A percentile compares a stretch with the other conserved stretches of the same genome.
Conservation (phyloP, 176 grass and related monocot species). For the Saccharum officinarum region DNA sequence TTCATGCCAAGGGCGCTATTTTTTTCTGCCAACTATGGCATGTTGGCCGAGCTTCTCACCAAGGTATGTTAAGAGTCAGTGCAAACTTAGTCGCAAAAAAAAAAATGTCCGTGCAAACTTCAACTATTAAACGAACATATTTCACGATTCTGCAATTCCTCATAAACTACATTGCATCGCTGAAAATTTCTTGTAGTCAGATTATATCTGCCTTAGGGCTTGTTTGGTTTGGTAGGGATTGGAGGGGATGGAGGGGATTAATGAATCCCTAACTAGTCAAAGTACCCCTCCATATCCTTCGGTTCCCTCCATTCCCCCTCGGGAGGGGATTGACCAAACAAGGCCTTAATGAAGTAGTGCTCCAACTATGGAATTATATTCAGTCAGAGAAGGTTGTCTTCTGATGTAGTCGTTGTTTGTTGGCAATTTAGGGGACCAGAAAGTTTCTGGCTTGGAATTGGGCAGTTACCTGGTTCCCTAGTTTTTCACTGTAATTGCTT, state of each 20-base stretch:
- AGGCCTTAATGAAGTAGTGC: not conserved
- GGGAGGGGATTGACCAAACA: no score
- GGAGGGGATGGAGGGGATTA: no score
- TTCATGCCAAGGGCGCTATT: conserved; percentile 89
- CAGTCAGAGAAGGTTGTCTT: not conserved
- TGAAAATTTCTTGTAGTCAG: not conserved
- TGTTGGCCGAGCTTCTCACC: conserved; percentile 89
- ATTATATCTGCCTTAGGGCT: not conserved
- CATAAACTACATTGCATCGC: not conserved
- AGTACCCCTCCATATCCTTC: no score
- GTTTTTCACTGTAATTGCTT: not conserved
- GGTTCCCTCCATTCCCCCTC: no score
- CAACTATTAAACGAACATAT: not conserved
- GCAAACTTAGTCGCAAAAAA: not conserved
- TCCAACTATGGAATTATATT: not conserved
- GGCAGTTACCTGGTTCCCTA: not conserved
- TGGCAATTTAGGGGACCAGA: not conserved
- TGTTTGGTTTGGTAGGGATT: no score
- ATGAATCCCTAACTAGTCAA: no score
- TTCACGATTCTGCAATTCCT: conserved; percentile 1
- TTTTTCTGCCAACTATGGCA: conserved; percentile 99
- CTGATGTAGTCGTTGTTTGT: not conserved
- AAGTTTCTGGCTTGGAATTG: not conserved
- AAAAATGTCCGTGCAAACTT: not conserved
- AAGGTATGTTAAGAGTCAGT: conserved; percentile 43